Evolutionary conservation across 2,329 filamentous ascomycete species (phyloP), one percentile per base, ranked within the genome.

Genomic region (Apiospora kogelbergensis): DNA sequence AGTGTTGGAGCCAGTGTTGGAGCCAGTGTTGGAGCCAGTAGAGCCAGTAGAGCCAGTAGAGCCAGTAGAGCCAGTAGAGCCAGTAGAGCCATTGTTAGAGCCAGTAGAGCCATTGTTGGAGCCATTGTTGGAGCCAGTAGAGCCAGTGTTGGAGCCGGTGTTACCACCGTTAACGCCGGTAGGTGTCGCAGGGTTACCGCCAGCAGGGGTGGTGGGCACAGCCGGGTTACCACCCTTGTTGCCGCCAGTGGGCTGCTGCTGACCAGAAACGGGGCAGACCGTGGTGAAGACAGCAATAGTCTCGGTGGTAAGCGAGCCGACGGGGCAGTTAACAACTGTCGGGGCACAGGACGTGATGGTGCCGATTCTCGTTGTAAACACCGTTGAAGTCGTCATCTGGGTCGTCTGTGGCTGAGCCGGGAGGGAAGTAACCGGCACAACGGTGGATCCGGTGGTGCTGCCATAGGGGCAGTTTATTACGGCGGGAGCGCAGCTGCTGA

Each of bases 201-300:
- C 70, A 17, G 68, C 37, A 9, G 63, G 37, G 37, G 13, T 11
- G 10, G 60, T 26, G n/a, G 33, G 33, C 13, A 17, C 33, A 24
- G 37, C 33, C 33, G 53, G 73, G 57, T 33, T 33, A 67, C 64
- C n/a, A 71, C 73, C 41, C 60, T 69, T 26, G 72, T 72, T 22
- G 71, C 72, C n/a, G 63, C 26, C 68, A 64, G 75, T 17, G 72
- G 72, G 22, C 80, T 83, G 66, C 40, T 65, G 9, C 41, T 65
- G 41, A n/a, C 63, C 79, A 74, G 78, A 82, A 67, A 84, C 76
- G n/a, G 80, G 81, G 75, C 81, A 84, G 68, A 84, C 77, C 13
- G 84, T 85, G 13, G 83, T 85, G 72, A 81, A 84, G 46, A 83
- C 60, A 37, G 81, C 72, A 41, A 85, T 78, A 5, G 81, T 82